These are phyloP conservation scores for Axilococcus clingmanii DNA, from an alignment of 139 green algal species.

Conservation along the genomic window DNA sequence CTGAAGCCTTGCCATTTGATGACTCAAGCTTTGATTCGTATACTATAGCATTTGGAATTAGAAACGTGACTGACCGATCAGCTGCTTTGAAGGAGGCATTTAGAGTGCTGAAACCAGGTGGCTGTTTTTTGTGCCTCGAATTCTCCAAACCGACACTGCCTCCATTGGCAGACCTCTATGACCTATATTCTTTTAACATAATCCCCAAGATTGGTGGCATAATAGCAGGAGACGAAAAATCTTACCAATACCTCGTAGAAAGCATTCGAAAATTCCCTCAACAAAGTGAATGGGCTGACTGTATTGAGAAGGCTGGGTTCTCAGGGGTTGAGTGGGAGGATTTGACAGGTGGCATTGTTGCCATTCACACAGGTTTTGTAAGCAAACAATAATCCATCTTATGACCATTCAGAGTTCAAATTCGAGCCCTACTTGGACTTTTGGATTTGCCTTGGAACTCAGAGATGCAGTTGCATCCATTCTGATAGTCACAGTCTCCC, in stretches of 20 bases:
- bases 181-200: conserved; percentile 89
- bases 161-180: conserved; percentile 74
- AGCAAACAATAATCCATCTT: not conserved
- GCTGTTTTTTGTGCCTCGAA: conserved; percentile 88
- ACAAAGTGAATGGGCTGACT: conserved; percentile 60
- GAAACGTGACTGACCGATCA: conserved; percentile 83
- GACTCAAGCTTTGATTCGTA: conserved; percentile 77
- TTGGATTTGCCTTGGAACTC: not conserved
- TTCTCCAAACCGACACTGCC: conserved; percentile 70
- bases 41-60: conserved; percentile 96
- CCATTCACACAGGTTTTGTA: conserved; percentile 81
- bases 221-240: conserved; percentile 72
- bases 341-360: conserved; percentile 80
- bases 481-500: not conserved
- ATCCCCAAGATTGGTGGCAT: conserved; percentile 84
- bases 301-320: conserved; percentile 81
- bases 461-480: conserved; percentile 1
- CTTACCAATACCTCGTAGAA: conserved; percentile 98
- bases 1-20: conserved; percentile 75
- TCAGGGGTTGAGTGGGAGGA: conserved; percentile 72
- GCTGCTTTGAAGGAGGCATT: conserved; percentile 76
- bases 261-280: conserved; percentile 91
- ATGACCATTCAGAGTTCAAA: not conserved
- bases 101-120: conserved; percentile 70
- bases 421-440: conserved; percentile 1